Conservation (phyloP, 2,329 filamentous ascomycete species). For the Aspergillus ustus region DNA sequence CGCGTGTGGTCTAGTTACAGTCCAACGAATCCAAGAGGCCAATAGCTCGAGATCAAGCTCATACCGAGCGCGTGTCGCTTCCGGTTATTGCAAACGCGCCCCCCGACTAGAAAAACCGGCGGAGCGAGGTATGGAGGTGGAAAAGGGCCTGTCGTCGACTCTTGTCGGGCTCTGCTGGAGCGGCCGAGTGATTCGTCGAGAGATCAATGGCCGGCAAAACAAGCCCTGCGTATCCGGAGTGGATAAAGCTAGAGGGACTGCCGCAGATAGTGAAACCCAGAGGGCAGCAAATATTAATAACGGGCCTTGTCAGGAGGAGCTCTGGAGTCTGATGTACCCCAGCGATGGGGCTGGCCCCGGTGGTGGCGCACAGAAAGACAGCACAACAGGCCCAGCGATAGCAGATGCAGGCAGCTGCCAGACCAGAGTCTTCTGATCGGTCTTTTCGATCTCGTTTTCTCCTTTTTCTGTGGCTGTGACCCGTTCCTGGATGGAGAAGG, state of each 20-base stretch:
- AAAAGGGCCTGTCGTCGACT: slow-evolving; percentile 14
- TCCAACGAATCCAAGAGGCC: background rate
- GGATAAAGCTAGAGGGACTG: slow-evolving; percentile 19
- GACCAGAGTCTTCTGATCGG: background rate
- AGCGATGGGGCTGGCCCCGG: slow-evolving; percentile 2
- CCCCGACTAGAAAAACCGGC: slow-evolving; percentile 2
- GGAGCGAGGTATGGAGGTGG: slow-evolving; percentile 19
- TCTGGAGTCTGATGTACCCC: slow-evolving; percentile 2
- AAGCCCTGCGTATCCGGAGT: slow-evolving; percentile 19
- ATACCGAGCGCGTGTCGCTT: background rate
- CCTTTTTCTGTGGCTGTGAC: slow-evolving; percentile 15
- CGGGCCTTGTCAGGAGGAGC: slow-evolving; percentile 16
- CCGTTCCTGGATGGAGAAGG: slow-evolving; percentile 14
- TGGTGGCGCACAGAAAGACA: slow-evolving; percentile 7
- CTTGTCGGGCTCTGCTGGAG: slow-evolving; percentile 4
- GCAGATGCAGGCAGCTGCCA: background rate
- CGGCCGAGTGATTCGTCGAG: slow-evolving; percentile 11
- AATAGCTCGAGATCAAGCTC: slow-evolving; percentile 8
- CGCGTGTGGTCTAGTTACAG: background rate
- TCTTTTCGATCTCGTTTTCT: background rate
- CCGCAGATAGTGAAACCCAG: slow-evolving; percentile 20
- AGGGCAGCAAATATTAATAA: slow-evolving; percentile 7
- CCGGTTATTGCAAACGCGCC: slow-evolving; percentile 8
- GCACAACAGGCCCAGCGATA: background rate
- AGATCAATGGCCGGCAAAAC: slow-evolving; percentile 15